Base-by-base conservation (phyloP, 2,329 filamentous ascomycete species). In the Penicillium sp. region DNA sequence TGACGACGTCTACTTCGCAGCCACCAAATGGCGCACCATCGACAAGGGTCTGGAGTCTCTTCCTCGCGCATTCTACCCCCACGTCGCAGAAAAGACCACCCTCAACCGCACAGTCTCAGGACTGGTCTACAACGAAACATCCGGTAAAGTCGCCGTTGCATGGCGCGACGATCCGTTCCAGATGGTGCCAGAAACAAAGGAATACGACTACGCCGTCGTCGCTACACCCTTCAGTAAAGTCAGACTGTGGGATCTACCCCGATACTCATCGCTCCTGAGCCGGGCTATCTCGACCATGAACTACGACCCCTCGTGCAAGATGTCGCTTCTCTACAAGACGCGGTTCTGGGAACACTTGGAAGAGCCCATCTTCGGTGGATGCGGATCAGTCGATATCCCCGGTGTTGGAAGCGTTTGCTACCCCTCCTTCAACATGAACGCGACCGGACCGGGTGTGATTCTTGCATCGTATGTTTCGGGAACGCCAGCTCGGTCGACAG, bases 121-220 rank as follows among this genome's bases (percentile, higher is more conserved):
- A 1, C 75, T 89, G 31, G 66, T 78, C 19, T 87, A 80, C 70
- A 76, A 84, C 55, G 75, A 80, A 2, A 73, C 74, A 0, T 77
- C 77, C 0, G 68, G 79, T 17, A 83, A 83, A 55, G 79, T 90
- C 6, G 81, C 81, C 1, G 77, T 90, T 2, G 77, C 82, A 23
- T 89, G 83, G 81, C 81, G 82, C 4, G 57, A 70, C 0, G 64
- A 71, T 25, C 65, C 57, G 61, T 73, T 82, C 17, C 70, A 74
- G 15, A 71, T 75, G 61, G 62, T 68, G 0, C 73, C 79, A 0
- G 66, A 83, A 49, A 81, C 75, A 44, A 77, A 81, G 27, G 78
- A 80, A 2, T 88, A 84, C 66, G 87, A 90, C 73, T 89, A 89
- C 68, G 82, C 85, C 29, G 77, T 90, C n/a, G 79, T 90, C 7